Base-by-base conservation (phyloP, 129 eudicot genomes). In the Erigeron canadensis region DNA sequence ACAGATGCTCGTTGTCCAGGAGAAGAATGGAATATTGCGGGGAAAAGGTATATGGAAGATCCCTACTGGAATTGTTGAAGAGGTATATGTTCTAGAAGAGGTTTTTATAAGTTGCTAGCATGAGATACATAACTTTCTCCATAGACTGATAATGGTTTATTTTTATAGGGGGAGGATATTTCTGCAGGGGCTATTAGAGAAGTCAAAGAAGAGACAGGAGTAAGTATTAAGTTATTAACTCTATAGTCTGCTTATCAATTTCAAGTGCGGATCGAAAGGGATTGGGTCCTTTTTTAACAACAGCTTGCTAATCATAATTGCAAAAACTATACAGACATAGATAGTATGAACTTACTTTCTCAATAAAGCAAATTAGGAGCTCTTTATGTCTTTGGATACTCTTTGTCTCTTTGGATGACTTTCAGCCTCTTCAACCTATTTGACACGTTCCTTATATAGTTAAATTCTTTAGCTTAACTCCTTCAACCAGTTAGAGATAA, bases 181-280 rank as follows among this genome's bases (percentile, higher is more conserved):
- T 58, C 73, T 72, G 71, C 3, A 8, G 97, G 87, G 63, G 88
- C 84, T 34, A 77, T 23, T 57, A 79, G 97, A 84, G 97, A 91
- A 84, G 96, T 91, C 13, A 88, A 91, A 84, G 96, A 91, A 77
- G 97, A 91, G 74, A 91, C 97, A 23, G 90, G 96, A 74, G 97
- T 88, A 84, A 80, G 95, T 83, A 23, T n/a, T 69, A 56, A 38
- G 46, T 9, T 83, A 23, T n/a, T 69, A 56, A 38, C 46, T 9
- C 45, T 44, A 10, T 70, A 40, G 48, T 76, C 28, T 71, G 37
- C 44, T 37, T 63, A 22, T 45, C 13, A 18, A 21, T 70, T 23
- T 41, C 48, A 65, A 65, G 19, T 43, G 40, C 10, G 0, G 55
- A 15, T 28, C 11, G 17, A 64, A 42, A 64, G 12, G 37, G 55